These are phyloP conservation scores for Haplographium delicatum DNA, from an alignment of 495 filamentous ascomycete genomes.

Conservation along the genomic window DNA sequence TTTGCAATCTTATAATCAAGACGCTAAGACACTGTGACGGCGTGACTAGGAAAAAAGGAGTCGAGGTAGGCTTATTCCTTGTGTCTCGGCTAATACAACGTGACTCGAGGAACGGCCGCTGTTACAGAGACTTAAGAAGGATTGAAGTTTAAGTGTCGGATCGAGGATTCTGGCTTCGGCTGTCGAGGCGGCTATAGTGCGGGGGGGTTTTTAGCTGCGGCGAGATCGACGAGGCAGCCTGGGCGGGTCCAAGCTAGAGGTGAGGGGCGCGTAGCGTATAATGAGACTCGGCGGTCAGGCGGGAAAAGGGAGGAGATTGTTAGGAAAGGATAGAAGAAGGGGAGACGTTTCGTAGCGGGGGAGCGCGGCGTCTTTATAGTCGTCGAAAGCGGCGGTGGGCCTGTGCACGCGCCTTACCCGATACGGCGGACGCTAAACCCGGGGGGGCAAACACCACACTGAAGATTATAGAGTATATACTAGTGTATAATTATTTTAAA, in stretches of 20 bases:
- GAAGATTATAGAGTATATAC: no score
- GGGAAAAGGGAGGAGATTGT: not conserved
- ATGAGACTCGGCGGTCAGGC: not conserved
- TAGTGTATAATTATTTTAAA: no score
- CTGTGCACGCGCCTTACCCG: slow-evolving; percentile 11
- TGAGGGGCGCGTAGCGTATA: not conserved
- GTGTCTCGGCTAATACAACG: no score
- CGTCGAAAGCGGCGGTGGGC: slow-evolving; percentile 15
- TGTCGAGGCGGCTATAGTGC: not conserved
- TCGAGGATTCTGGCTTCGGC: slow-evolving; percentile 5
- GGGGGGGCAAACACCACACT: slow-evolving; percentile 7
- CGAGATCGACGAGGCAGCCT: not conserved
- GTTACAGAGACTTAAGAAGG: no score
- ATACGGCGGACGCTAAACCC: slow-evolving; percentile 14
- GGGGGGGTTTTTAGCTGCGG: slow-evolving; percentile 6
- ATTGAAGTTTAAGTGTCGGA: no score
- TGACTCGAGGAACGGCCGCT: no score
- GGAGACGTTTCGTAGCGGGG: slow-evolving; percentile 10
- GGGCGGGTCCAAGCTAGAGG: not conserved
- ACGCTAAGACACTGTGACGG: no score
- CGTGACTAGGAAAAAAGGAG: no score
- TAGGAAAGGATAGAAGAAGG: not conserved
- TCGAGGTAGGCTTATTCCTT: no score
- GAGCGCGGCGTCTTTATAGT: slow-evolving; percentile 6
- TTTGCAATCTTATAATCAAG: not conserved